Evolutionary conservation across 1,284 basidiomycete genomes (phyloP).

Genomic region (Takashimella tepidaria): DNA sequence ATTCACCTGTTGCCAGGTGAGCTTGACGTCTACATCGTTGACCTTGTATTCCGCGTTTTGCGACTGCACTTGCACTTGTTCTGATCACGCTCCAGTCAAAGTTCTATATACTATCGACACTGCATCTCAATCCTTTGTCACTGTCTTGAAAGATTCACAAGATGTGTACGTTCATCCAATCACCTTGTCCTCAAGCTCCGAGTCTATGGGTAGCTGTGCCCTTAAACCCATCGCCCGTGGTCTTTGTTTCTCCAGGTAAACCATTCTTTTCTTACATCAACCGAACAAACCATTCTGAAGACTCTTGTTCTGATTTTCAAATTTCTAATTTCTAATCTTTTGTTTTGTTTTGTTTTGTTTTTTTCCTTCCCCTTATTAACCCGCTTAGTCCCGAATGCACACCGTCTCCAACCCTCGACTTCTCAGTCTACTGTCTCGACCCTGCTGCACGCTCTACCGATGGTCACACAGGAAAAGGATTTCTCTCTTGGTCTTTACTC

Average conservation of each 20-base stretch:
- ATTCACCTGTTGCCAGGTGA: slow-evolving; percentile 39
- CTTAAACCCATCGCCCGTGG: slow-evolving; percentile 36
- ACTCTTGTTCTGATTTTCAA: not conserved
- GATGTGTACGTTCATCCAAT: slow-evolving; percentile 37
- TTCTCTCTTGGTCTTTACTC: slow-evolving; percentile 38
- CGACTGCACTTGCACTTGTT: not conserved
- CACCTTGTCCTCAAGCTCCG: slow-evolving; percentile 1
- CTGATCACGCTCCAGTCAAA: slow-evolving; percentile 29
- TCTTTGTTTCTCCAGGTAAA: slow-evolving; percentile 42
- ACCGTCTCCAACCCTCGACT: slow-evolving; percentile 33
- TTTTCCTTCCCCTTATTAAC: no score
- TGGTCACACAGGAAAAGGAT: slow-evolving; percentile 31
- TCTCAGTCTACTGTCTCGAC: slow-evolving; percentile 44
- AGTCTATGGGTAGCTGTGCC: slow-evolving; percentile 29
- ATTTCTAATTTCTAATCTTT: not conserved
- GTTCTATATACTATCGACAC: slow-evolving; percentile 42
- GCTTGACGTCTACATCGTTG: slow-evolving; percentile 3
- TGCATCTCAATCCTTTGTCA: slow-evolving; percentile 37
- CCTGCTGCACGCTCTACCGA: slow-evolving; percentile 13
- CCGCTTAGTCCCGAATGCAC: slow-evolving; percentile 38
- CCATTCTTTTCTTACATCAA: not conserved
- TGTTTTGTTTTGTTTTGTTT: no score
- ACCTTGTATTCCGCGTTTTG: not conserved
- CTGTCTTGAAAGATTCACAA: slow-evolving; percentile 31
- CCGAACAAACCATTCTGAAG: no score